Evolutionary conservation across 2,329 filamentous ascomycete species (phyloP), one percentile per base, ranked within the genome.

Genomic region (Rutstroemia sp.): DNA sequence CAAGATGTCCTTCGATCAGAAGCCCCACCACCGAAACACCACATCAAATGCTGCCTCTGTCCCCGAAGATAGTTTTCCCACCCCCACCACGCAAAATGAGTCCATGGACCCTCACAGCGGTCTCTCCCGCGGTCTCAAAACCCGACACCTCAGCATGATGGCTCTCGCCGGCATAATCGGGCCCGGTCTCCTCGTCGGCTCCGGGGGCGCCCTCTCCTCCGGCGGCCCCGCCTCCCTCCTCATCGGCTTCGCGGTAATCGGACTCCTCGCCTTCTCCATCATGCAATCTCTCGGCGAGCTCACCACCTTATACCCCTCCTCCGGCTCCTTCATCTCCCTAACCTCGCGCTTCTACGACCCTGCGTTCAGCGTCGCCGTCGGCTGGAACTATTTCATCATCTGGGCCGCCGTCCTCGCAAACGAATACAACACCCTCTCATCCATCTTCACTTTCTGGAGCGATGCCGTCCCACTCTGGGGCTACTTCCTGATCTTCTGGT

Each of bases 401-500:
- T 66, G 65, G 65, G 64, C 58, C 2, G 58, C 64, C 2, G 62
- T 88, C 6, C 72, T 88, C 48, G 78, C 84, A 44, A 88, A 87
- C 65, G 85, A 89, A 68, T 88, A 87, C 69, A 88, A 88, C 58
- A 82, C 84, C 51, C 79, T 86, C 21, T 83, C 78, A 50, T 83
- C 78, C 63, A 85, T 88, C 57, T 73, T 87, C 52, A 76, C 78
- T 0, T 86, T 85, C 63, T 88, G 84, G 85, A 80, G 76, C 23
- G 80, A 82, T 44, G 76, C 69, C 59, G 76, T 77, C 46, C 87
- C 78, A 56, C 72, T 79, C 67, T 89, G 75, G 86, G 86, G 75
- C 58, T 91, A 77, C 67, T 89, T 90, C 57, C 73, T 86, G 30
- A 78, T 90, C n/a, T 83, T 90, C 63, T 90, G 87, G 83, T 79